Evolutionary conservation across 768 basidiomycete species (phyloP).

Genomic region (Mycena maculata): DNA sequence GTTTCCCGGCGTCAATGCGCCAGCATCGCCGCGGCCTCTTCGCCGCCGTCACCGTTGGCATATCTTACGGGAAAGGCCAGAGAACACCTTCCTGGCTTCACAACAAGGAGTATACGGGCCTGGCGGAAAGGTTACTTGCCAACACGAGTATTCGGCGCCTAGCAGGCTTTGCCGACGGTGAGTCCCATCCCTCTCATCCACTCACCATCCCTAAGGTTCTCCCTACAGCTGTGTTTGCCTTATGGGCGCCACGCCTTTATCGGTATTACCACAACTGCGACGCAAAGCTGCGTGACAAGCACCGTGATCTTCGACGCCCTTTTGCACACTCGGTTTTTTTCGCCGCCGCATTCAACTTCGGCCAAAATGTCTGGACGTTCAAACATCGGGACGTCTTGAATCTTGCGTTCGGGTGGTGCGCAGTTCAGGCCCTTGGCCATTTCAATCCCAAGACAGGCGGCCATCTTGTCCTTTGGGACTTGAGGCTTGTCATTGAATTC

Average conservation of each 20-base stretch:
- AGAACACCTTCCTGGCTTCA: neutral
- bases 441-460: conserved; percentile 44
- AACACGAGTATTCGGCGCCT: neutral
- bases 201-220: neutral
- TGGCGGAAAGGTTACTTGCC: neutral
- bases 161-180: neutral
- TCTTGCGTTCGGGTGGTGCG: conserved; percentile 45
- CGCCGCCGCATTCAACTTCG: conserved; percentile 44
- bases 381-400: conserved; percentile 47
- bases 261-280: neutral
- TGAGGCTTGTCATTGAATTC: conserved; percentile 32
- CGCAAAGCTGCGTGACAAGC: neutral
- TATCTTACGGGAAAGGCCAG: neutral
- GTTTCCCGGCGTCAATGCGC: neutral
- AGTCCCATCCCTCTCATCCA: neutral
- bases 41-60: neutral
- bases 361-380: conserved; percentile 22
- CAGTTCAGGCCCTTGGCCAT: conserved; percentile 42
- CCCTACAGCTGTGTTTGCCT: conserved; percentile 11
- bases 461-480: no score
- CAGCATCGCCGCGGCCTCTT: neutral
- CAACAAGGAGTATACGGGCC: neutral
- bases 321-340: conserved; percentile 39
- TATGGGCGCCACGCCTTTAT: conserved; percentile 7
- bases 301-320: conserved; percentile 19